Base-by-base conservation (phyloP, 140 eudicot genomes). In the Anethum foeniculum region DNA sequence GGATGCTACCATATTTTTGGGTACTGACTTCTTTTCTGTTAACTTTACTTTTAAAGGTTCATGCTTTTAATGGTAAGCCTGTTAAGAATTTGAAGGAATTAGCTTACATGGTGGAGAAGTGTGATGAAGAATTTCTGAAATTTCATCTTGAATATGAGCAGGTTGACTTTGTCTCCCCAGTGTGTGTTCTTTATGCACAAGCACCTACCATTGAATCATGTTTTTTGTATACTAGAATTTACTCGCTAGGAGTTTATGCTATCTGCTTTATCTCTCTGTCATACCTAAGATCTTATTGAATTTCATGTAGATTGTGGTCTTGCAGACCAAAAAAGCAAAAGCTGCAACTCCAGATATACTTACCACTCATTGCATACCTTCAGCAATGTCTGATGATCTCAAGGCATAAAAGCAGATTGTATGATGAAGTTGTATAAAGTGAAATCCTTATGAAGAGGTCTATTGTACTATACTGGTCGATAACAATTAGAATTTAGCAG, bases 331-430 rank as follows among this genome's bases (percentile, higher is more conserved):
- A 76, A 87, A 49, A 62, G 89, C 91, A 28, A 90, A 90, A 80
- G 86, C 91, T 58, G 96, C 96, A 28, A 90, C 96, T 32, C 75
- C 79, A 32, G 90, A 90, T 51, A 87, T 90, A 72, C 86, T 90
- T 12, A 52, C 80, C 52, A 90, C 90, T 44, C 92, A 88, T 79
- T 87, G 96, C 79, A 90, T 90, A 86, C 93, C 96, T 80, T 90
- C 93, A 77, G 93, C 96, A 38, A 88, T 88, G 89, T 88, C 96
- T 38, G 88, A 83, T 54, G 91, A 90, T 81, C 87, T 90, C 73
- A 88, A 86, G 82, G 68, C 87, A 32, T 88, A 83, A 85, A 82
- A 39, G n/a, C 64, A 75, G 39, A 47, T 27, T 47, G 43, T 75
- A 48, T 19, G 14, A 23, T 32, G 38, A 75, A 43, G 60, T 28